Evolutionary conservation across 2,329 filamentous ascomycete genomes (phyloP).

Genomic region (Eurotiales sp.): DNA sequence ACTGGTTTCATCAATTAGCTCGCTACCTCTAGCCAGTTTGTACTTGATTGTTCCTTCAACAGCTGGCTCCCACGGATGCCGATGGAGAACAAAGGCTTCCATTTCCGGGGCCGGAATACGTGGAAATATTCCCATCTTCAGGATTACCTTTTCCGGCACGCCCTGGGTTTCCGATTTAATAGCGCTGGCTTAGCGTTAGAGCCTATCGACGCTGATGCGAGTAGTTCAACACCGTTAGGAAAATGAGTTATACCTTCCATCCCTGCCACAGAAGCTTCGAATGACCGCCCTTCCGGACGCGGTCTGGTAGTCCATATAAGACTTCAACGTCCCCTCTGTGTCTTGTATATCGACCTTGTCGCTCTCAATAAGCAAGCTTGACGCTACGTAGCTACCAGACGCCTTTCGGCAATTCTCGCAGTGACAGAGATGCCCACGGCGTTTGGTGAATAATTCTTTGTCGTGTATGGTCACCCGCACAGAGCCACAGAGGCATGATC

Average conservation of each 20-base stretch:
- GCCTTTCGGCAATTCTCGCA: constrained; percentile 52
- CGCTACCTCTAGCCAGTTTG: neutral
- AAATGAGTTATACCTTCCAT: neutral
- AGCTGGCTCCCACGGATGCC: constrained; percentile 39
- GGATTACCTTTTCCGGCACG: constrained; percentile 41
- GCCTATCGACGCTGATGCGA: too few relatives aligned
- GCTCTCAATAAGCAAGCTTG: constrained; percentile 29
- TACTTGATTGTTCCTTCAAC: neutral
- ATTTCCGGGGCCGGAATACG: constrained; percentile 45
- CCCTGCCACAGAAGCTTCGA: neutral
- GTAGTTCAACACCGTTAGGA: neutral
- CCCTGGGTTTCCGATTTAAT: constrained; percentile 44
- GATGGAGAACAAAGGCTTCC: constrained; percentile 43
- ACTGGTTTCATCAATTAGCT: neutral
- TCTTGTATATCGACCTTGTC: constrained; percentile 46
- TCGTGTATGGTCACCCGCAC: constrained; percentile 50
- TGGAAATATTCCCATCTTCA: constrained; percentile 52
- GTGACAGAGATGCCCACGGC: constrained; percentile 48
- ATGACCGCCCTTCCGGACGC: constrained; percentile 41
- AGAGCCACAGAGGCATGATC: constrained; percentile 46
- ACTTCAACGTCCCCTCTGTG: constrained; percentile 42
- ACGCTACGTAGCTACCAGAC: constrained; percentile 35
- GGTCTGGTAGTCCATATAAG: constrained; percentile 44
- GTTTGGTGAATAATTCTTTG: constrained; percentile 43
- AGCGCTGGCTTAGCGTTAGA: constrained; percentile 37